A percentile compares a stretch with the other conserved stretches of the same genome.
Evolutionary conservation across 306 rosid genomes (phyloP).

Genomic region (Alnus rubra): DNA sequence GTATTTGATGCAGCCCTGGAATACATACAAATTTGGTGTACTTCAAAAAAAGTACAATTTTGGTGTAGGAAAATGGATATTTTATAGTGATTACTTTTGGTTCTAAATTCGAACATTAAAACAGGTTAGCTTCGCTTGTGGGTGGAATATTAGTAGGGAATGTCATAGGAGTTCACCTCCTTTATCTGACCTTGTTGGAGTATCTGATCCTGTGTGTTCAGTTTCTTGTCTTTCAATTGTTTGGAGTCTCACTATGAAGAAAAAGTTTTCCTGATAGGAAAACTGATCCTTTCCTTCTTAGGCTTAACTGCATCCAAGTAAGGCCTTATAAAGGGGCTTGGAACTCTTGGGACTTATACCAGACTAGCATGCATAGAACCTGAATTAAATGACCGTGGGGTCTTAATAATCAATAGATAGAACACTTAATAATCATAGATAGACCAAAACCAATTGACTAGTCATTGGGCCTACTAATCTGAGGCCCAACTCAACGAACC

Average conservation of each 20-base stretch:
- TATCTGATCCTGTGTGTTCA: background rate
- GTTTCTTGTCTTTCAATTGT: background rate
- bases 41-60: background rate
- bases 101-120: background rate
- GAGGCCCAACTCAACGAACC: background rate
- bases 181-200: background rate
- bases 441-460: background rate
- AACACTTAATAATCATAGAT: background rate
- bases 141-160: background rate
- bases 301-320: background rate
- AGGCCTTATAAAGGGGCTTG: too few relatives aligned
- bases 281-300: background rate
- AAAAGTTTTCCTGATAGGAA: background rate
- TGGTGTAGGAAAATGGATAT: background rate
- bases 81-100: background rate
- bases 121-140: conserved; percentile 7
- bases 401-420: too few relatives aligned
- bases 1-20: background rate
- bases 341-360: too few relatives aligned
- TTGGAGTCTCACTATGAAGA: background rate
- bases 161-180: conserved; percentile 6
- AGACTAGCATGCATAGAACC: too few relatives aligned
- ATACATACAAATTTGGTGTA: background rate
- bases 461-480: background rate
- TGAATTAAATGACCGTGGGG: too few relatives aligned